Base-by-base conservation (phyloP, 192 early-diverging fungal genomes). In the Gryganskiella cystojenkinii region DNA sequence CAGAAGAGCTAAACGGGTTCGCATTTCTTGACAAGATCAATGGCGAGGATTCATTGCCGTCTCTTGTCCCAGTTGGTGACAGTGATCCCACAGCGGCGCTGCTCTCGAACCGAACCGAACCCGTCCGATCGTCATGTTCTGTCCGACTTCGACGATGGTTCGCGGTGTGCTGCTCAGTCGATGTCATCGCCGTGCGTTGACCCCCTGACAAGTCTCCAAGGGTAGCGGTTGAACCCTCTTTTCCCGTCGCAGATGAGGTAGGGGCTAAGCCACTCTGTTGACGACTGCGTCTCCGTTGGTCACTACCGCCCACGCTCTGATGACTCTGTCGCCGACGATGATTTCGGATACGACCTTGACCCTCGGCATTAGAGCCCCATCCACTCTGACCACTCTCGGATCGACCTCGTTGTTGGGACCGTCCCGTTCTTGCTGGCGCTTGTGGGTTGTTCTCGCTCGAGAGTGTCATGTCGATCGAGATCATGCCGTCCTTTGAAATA, bases 391-490 rank as follows among this genome's bases (percentile, higher is more conserved):
- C 57, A 25, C 55, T 56, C n/a, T 56, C 55, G 14, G 57, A 59
- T 14, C 42, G 40, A n/a, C 57, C 57, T 13, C 42, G 35, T 24
- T 40, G 40, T 19, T 27, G 15, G 33, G 55, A 17, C 5, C 7
- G 55, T n/a, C 40, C 57, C 37, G 37, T 40, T 40, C 37, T 40
- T 5, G 37, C 37, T 28, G 25, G 28, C 11, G 40, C 65, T 3
- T 58, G 37, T 14, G 51, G 44, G 46, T 53, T 49, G 0, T 20
- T 49, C 27, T 57, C 65, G 10, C 40, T 33, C 30, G 37, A 40
- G 13, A 78, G 49, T 0, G 74, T 30, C 74, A 69, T 69, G 28
- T 78, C 66, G 20, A 78, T 69, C 43, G 74, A 78, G 3, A 78
- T 11, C 74, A 78, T 69, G 0, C 40, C 54, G 6, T 63, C 60